Evolutionary conservation across 208 protist species (phyloP).

Genomic region (Borovskyia barvae): DNA sequence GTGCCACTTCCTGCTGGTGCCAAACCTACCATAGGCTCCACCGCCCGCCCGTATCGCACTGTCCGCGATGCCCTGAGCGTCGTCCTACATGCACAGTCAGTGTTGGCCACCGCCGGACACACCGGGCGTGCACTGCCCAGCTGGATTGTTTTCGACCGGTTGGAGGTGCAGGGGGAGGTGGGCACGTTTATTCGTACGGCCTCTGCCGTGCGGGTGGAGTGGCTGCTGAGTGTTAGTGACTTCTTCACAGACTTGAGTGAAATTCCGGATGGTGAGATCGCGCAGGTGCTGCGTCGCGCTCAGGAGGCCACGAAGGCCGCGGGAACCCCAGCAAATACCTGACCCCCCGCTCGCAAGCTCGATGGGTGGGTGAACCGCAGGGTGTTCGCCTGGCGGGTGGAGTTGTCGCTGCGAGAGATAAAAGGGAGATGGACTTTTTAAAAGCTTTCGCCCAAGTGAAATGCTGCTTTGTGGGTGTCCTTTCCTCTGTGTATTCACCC

Average conservation of each 20-base stretch:
- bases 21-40: background rate
- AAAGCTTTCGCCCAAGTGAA: no score
- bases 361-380: no score
- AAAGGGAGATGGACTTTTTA: no score
- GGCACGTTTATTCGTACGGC: constrained; percentile 66
- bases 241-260: constrained; percentile 60
- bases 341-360: no score
- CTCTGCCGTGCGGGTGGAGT: constrained; percentile 68
- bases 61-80: constrained; percentile 57
- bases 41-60: constrained; percentile 44
- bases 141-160: constrained; percentile 86
- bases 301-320: constrained; percentile 9
- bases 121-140: constrained; percentile 18
- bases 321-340: no score
- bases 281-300: constrained; percentile 30
- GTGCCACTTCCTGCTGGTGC: background rate
- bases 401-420: no score
- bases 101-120: constrained; percentile 16
- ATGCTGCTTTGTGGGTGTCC: background rate
- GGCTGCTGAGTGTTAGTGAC: constrained; percentile 71
- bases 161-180: constrained; percentile 77
- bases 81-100: constrained; percentile 51
- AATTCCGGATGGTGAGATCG: constrained; percentile 70
- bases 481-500: background rate
- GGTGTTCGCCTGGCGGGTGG: no score